Evolutionary conservation across 352 stramenopile species (phyloP), one percentile per base, ranked within the genome.

Genomic region (Phytophthora citricola): DNA sequence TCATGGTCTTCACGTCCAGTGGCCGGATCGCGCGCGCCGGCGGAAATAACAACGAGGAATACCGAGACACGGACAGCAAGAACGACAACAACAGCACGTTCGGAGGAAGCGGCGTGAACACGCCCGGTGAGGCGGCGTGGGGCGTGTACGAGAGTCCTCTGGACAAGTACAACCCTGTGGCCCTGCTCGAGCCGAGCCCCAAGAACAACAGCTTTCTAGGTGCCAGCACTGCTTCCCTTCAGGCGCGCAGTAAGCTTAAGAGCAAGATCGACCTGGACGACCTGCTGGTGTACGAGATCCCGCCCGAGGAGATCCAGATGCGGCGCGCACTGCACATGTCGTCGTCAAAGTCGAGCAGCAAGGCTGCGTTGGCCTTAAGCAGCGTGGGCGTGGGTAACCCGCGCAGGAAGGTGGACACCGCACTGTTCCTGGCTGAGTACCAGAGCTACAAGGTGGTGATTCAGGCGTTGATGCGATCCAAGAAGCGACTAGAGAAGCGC

Each of bases 281-380:
- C 39, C 60, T 93, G 15, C 73, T 93, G 6, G 84, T 91, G 51
- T 93, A 80, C 48, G 84, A 93, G 61, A 93, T 93, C 29, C 82
- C 84, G 7, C 69, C 84, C 7, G 82, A 91, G 48, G 84, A 93
- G 50, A 78, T 93, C 38, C 54, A 68, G 34, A 81, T 90, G 66
- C 73, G 74, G 8, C 70, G 75, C 5, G 64, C 67, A 7, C 50
- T 89, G 50, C 63, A 59, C 53, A 64, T 63, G 58, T 69, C 62
- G 10, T 59, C 48, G 7, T 66, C 51, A 8, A 77, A 79, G 54
- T 59, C 29, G 34, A 69, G 38, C 41, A 72, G 66, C 39, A 78
- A 78, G 47, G 57, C 60, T 8, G 70, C 56, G 12, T 49, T 75
- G 27, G 70, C 60, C 10, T 62, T 78, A 29, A 78, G 70, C 54